phyloP scores from a whole-genome alignment of 371 early-diverging fungal genomes.

The Lichtheimia hyalospora region DNA sequence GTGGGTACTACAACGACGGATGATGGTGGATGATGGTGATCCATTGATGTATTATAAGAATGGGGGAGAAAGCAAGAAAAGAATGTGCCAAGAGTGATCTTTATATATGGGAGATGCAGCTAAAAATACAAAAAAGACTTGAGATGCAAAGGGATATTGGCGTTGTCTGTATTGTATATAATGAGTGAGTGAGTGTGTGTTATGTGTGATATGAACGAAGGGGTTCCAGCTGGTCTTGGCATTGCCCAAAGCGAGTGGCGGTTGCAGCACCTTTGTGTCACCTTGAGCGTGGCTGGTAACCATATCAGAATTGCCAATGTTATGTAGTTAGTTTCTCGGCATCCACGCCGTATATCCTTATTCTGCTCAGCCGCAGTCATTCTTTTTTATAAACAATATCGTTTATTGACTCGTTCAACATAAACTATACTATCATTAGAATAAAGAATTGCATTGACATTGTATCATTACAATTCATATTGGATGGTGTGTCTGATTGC shows the following conservation, averaged over 20 bases:
- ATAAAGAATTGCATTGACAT: too few species aligned
- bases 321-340: too few species aligned
- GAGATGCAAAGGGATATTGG: background rate
- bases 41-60: too few species aligned
- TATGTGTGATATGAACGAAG: background rate
- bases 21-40: too few species aligned
- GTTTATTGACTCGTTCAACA: too few species aligned
- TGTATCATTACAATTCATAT: too few species aligned
- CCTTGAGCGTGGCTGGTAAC: background rate
- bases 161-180: too few species aligned
- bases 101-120: too few species aligned
- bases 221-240: constrained; percentile 1
- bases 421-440: too few species aligned
- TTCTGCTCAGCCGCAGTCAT: background rate
- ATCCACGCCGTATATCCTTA: background rate
- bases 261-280: background rate
- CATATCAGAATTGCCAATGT: background rate
- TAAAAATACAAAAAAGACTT: background rate
- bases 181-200: background rate
- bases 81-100: background rate
- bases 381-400: too few species aligned
- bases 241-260: background rate
- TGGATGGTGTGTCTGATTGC: too few species aligned
- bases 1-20: too few species aligned
- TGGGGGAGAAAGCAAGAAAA: background rate